A percentile compares a stretch with the other conserved stretches of the same genome.
These are phyloP conservation scores for Fomitopsis pulvina DNA, from an alignment of 768 basidiomycete genomes.

Conservation along the genomic window DNA sequence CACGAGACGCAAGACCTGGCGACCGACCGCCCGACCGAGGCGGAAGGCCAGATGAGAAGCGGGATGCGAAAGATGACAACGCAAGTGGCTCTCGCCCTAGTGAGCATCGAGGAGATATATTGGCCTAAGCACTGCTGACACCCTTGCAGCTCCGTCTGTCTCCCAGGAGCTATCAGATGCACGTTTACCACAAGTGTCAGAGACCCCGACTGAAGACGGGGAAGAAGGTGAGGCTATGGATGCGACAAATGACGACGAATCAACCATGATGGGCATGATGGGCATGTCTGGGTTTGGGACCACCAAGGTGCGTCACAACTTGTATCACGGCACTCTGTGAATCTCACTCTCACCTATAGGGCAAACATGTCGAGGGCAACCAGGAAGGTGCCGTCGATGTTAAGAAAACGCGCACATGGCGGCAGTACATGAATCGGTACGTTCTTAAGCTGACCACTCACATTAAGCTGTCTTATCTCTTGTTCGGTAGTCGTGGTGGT, in stretches of 20 bases:
- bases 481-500: conserved; percentile 58
- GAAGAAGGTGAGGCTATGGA: conserved; percentile 45
- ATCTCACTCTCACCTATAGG: conserved; percentile 33
- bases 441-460: conserved; percentile 18
- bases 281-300: conserved; percentile 82
- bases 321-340: neutral
- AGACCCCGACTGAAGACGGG: conserved; percentile 42
- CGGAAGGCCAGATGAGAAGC: conserved; percentile 3
- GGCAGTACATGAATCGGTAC: conserved; percentile 97
- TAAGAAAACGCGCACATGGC: conserved; percentile 87
- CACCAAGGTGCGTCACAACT: conserved; percentile 61
- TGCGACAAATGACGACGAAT: conserved; percentile 59
- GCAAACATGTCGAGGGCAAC: conserved; percentile 75
- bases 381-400: conserved; percentile 62
- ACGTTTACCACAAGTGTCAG: conserved; percentile 31
- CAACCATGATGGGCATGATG: conserved; percentile 87
- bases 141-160: neutral
- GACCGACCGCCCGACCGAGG: conserved; percentile 24
- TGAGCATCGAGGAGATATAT: neutral
- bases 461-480: conserved; percentile 1
- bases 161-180: conserved; percentile 26
- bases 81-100: conserved; percentile 4
- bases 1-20: conserved; percentile 32
- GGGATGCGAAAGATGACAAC: neutral
- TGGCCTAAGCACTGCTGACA: neutral